Evolutionary conservation across 306 rosid genomes (phyloP).

Genomic region (Ceratonia siliqua): DNA sequence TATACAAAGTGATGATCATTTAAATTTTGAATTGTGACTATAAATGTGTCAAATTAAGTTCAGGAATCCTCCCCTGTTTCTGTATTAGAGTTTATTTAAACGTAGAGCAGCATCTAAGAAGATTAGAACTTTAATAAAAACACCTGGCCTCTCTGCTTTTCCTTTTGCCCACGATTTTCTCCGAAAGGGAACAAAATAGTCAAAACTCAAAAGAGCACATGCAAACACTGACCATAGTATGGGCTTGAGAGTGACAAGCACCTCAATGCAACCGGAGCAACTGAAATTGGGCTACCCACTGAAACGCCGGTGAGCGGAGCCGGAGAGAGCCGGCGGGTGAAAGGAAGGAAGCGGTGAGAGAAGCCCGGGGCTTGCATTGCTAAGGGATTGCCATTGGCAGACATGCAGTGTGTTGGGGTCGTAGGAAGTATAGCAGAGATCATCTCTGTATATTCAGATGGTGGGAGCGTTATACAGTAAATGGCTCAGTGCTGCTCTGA

Average conservation of each 20-base stretch:
- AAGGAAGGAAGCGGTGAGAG: constrained; percentile 30
- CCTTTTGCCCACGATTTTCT: not conserved
- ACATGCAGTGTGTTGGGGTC: not conserved
- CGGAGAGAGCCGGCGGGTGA: constrained; percentile 32
- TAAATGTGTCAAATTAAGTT: too few species aligned
- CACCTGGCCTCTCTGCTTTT: not conserved
- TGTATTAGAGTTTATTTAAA: too few species aligned
- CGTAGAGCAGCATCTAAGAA: too few species aligned
- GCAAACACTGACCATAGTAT: constrained; percentile 37
- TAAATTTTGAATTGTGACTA: too few species aligned
- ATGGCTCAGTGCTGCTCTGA: not conserved
- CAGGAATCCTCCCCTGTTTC: too few species aligned
- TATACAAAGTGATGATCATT: too few species aligned
- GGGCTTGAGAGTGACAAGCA: constrained; percentile 38
- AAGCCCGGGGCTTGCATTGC: constrained; percentile 36
- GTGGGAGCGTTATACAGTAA: not conserved
- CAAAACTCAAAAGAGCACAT: not conserved
- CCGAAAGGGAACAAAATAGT: not conserved
- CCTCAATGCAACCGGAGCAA: constrained; percentile 30
- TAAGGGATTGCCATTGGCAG: not conserved
- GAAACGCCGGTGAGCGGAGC: constrained; percentile 33
- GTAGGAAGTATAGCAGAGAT: constrained; percentile 26
- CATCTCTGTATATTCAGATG: not conserved
- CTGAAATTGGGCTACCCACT: constrained; percentile 24
- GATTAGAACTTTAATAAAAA: too few species aligned